Base-by-base conservation (phyloP, 176 grass and related monocot genomes). In the Juncus inflexus region DNA sequence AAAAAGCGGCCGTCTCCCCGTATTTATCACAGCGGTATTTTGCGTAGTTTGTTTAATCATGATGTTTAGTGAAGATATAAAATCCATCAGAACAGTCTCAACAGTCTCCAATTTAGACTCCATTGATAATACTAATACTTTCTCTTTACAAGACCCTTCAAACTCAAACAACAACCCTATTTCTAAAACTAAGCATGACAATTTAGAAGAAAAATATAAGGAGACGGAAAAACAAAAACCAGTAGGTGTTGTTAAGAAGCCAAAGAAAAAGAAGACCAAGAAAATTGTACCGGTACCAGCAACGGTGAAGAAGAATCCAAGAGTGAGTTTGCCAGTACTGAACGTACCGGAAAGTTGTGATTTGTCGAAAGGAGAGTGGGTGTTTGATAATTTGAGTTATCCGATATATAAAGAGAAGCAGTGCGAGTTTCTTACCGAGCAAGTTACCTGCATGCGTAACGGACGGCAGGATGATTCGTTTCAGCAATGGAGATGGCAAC, bases 401-500 rank as follows among this genome's bases (percentile, higher is more conserved):
- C 90, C 86, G 40, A 11, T 84, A 3, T 95, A 95, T 78, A 83
- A 74, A 69, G 90, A 90, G 63, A 47, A 43, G 28, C 74, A 59
- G 9, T 95, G 90, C 80, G 40, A 75, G 53, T 95, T 95, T 83
- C 83, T 95, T 6, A 95, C 90, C 7, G 90, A 95, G 77, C 90
- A 95, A 78, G 90, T 95, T 64, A 86, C 83, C 70, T 95, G 90
- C 83, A 90, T 77, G 83, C 82, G 90, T 66, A 95, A 95, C 83
- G 90, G 90, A 79, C 83, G 90, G 62, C 76, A 50, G 55, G 86
- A 90, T 73, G 90, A 90, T 73, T 51, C 58, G 47, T 95, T 83
- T 73, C 90, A 95, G 90, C 90, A 90, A 65, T 95, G 90, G 90
- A 83, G 80, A 49, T 95, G 90, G 90, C 90, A 95, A 55, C 90